Evolutionary conservation across 2,329 filamentous ascomycete genomes (phyloP), one percentile per base, ranked within the genome.

Genomic region (Hypoxylon sp.): DNA sequence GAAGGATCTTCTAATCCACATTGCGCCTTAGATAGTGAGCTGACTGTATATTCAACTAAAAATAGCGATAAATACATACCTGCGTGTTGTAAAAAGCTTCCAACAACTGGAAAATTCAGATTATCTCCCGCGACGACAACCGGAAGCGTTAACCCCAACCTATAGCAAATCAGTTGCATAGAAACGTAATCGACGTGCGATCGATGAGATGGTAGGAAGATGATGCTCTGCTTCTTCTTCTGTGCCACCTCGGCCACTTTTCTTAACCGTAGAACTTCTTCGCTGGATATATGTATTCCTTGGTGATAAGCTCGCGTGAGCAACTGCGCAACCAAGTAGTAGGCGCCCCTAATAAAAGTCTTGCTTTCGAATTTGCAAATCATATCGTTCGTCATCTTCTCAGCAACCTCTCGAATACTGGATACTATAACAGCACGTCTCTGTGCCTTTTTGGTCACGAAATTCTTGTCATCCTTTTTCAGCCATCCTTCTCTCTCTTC

Each of bases 351-450:
- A 62, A 99, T 96, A 67, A 97, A 97, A 2, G 83, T 78, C 69
- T 92, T 95, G 77, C 88, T 95, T 72, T 99, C 94, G 80, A 97
- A 93, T 74, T 99, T 99, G 81, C 93, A 97, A 56, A 99, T 97
- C 94, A 99, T 97, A 57, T 88, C 84, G 67, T 96, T 91, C 16
- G 91, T 90, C 81, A 94, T 87, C 60, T 88, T 86, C 58, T 94
- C 90, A 3, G 90, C 89, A 3, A 97, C 87, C 66, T 96, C 86
- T 45, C 85, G 80, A 34, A 99, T 75, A 50, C 87, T 87, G 26
- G 78, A 77, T 66, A 91, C 86, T 47, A 97, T 83, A 63, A 88
- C 84, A 47, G 74, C 76, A 43, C 78, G 82, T 46, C 82, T 76
- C 55, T 79, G 80, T 3, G 74, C 73, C 47, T 79, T 77, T 69